Evolutionary conservation across 352 stramenopile species (phyloP).

Genomic region (Globisporangium takayamanum): DNA sequence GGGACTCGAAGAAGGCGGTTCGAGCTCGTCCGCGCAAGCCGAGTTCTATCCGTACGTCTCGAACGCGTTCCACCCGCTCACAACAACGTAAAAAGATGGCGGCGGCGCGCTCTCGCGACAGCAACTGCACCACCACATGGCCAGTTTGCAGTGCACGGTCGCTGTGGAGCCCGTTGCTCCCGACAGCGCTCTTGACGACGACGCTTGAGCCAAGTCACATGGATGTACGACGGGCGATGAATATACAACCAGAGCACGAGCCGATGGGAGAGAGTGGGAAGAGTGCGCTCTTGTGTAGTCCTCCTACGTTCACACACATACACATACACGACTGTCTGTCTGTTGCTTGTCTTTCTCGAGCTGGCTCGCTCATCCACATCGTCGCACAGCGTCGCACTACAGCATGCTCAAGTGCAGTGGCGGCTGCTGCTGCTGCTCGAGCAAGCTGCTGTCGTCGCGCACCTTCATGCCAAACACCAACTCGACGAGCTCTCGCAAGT

Average conservation of each 20-base stretch:
- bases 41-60: conserved; percentile 84
- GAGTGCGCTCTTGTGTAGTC: too few species aligned
- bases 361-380: background rate
- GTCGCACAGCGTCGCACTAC: conserved; percentile 15
- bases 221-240: too few species aligned
- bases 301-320: conserved; percentile 10
- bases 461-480: conserved; percentile 67
- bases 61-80: conserved; percentile 69
- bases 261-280: too few species aligned
- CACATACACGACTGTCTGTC: conserved; percentile 1
- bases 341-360: background rate
- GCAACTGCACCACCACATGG: conserved; percentile 1
- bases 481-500: conserved; percentile 56
- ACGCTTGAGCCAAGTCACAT: too few species aligned
- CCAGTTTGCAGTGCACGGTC: too few species aligned
- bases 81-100: conserved; percentile 9
- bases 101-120: conserved; percentile 1
- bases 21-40: conserved; percentile 42
- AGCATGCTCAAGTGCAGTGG: conserved; percentile 45
- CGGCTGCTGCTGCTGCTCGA: conserved; percentile 14
- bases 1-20: conserved; percentile 56
- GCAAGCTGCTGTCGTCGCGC: conserved; percentile 24
- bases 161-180: too few species aligned
- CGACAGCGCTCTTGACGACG: too few species aligned
- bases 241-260: too few species aligned